These are phyloP conservation scores for Nakazawaea laoshanensis DNA, from an alignment of 805 yeast genomes.

Conservation along the genomic window DNA sequence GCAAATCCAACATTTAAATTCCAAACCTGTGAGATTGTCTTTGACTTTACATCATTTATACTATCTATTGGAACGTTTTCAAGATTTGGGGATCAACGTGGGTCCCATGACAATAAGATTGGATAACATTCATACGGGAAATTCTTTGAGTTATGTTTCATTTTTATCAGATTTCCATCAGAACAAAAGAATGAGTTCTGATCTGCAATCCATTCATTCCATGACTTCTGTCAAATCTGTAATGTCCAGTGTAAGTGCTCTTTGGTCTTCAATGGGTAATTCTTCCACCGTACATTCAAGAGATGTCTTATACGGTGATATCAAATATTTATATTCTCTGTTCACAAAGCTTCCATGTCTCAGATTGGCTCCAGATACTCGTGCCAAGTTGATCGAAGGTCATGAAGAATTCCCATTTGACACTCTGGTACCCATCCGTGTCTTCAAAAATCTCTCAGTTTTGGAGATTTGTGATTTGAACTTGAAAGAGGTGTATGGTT, in stretches of 20 bases:
- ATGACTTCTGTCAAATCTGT: slow-evolving; percentile 50
- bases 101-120: slow-evolving; percentile 57
- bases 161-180: slow-evolving; percentile 48
- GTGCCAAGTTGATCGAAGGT: slow-evolving; percentile 46
- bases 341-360: slow-evolving; percentile 61
- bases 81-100: slow-evolving; percentile 37
- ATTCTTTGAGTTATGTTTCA: slow-evolving; percentile 42
- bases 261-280: slow-evolving; percentile 25
- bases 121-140: slow-evolving; percentile 46
- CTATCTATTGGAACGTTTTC: slow-evolving; percentile 48
- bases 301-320: slow-evolving; percentile 31
- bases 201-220: slow-evolving; percentile 43
- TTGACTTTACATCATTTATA: slow-evolving; percentile 58
- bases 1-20: slow-evolving; percentile 10
- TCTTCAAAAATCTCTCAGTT: slow-evolving; percentile 55
- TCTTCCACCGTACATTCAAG: slow-evolving; percentile 27
- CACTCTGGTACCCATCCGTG: slow-evolving; percentile 54
- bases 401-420: slow-evolving; percentile 69
- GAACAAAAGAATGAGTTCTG: slow-evolving; percentile 19
- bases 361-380: slow-evolving; percentile 49
- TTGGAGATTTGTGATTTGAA: slow-evolving; percentile 52
- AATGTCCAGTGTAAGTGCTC: slow-evolving; percentile 34
- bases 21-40: slow-evolving; percentile 47
- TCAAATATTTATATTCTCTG: slow-evolving; percentile 50
- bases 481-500: slow-evolving; percentile 58